Evolutionary conservation across 2,329 filamentous ascomycete species (phyloP), one percentile per base, ranked within the genome.

Genomic region (Amauroascus niger): DNA sequence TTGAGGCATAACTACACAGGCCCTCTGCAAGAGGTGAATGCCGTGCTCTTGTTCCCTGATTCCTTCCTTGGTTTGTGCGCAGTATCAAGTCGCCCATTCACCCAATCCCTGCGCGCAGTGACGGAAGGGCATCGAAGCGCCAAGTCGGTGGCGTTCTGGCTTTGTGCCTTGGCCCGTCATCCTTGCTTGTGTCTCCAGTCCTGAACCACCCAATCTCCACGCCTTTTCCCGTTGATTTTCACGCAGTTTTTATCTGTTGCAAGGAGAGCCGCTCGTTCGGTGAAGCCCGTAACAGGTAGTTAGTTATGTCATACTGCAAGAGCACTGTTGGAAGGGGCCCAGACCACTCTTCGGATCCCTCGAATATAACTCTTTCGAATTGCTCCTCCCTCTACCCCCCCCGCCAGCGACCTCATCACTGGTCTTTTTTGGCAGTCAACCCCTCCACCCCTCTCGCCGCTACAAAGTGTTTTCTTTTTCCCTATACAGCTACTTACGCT

Each of bases 221-320:
- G 22, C 14, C 14, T 5, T 16, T 30, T 6, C 9, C 26, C 5
- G 4, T 30, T 9, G 9, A 30, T 30, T 9, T 9, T 30, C 26
- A 30, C n/a, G n/a, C n/a, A n/a, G n/a, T n/a, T 11, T 30, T 43
- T 26, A 26, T 20, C 3, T 20, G 26, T 43, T 11, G 5, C 32
- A 32, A 14, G 14, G 26, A 45, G 43, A 4, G 18, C 14, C 11
- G 11, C 24, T 13, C 39, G 9, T 16, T 16, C 24, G n/a, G 13
- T 30, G 26, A 13, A 8, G 46, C 33, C 11, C 46, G 6, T 18
- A 35, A n/a, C n/a, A n/a, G n/a, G n/a, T n/a, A n/a, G n/a, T n/a
- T n/a, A n/a, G 45, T 49, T 49, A 40, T 49, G 47, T 49, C 47
- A 49, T 49, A 49, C 46, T 39, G n/a, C n/a, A 37, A 16, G n/a